A percentile compares a stretch with the other conserved stretches of the same genome.
Conservation (phyloP, 768 basidiomycete genomes). For the Hygrophoropsis aurantiaca region DNA sequence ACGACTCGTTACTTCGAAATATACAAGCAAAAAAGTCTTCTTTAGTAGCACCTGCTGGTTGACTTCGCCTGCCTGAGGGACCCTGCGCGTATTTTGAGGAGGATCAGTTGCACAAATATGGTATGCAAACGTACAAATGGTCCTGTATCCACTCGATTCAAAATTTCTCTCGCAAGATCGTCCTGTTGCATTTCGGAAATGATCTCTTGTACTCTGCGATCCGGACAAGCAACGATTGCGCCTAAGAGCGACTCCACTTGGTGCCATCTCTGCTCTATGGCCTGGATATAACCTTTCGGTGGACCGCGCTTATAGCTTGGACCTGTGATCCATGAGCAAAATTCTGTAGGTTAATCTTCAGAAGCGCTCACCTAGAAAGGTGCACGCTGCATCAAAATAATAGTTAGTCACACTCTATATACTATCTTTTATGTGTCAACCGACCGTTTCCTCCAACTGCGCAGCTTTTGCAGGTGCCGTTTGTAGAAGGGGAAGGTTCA, state of each 20-base stretch:
- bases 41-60: constrained; percentile 63
- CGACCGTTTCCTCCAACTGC: constrained; percentile 53
- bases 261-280: constrained; percentile 89
- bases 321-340: constrained; percentile 37
- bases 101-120: not conserved
- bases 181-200: constrained; percentile 68
- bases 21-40: constrained; percentile 80
- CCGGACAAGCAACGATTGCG: constrained; percentile 71
- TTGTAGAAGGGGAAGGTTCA: constrained; percentile 49
- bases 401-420: not conserved
- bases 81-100: constrained; percentile 43
- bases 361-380: constrained; percentile 52
- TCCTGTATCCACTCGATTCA: constrained; percentile 73
- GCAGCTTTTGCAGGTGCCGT: constrained; percentile 64
- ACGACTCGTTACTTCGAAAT: constrained; percentile 54
- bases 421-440: constrained; percentile 11
- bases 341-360: not conserved
- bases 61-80: constrained; percentile 62
- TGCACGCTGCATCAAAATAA: constrained; percentile 49
- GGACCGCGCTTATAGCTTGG: constrained; percentile 83
- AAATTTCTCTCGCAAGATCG: constrained; percentile 73
- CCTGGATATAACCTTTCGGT: constrained; percentile 90
- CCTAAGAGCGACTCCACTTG: constrained; percentile 90
- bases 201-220: constrained; percentile 60
- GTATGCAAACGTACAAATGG: constrained; percentile 60